phyloP scores from a whole-genome alignment of 2,329 filamentous ascomycete genomes.

The Aspergillus pseudoterreus region DNA sequence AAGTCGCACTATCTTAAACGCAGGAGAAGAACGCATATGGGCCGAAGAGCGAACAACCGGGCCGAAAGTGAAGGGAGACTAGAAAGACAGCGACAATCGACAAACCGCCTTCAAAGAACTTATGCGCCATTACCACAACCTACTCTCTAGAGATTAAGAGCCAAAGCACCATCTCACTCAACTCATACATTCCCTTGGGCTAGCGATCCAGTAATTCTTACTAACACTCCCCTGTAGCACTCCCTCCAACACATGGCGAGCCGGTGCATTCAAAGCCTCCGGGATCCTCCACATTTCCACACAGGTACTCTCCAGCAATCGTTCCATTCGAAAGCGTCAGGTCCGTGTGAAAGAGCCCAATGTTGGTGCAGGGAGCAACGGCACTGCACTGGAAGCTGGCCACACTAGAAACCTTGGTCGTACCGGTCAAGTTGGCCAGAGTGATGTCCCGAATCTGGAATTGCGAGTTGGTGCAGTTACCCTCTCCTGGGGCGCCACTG shows the following conservation, averaged over 20 bases:
- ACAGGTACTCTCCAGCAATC: conserved; percentile 18
- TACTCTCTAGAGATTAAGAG: no score
- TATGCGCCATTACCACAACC: no score
- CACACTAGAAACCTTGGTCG: conserved; percentile 14
- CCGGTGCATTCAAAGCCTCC: conserved; percentile 26
- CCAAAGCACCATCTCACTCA: no score
- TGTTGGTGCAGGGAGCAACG: conserved; percentile 23
- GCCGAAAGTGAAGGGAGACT: no score
- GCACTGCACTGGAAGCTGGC: conserved; percentile 31
- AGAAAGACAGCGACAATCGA: no score
- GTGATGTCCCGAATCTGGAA: conserved; percentile 39
- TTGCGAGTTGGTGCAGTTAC: conserved; percentile 38
- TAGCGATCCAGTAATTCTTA: no score
- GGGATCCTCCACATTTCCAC: conserved; percentile 21
- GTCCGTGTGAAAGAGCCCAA: conserved; percentile 17
- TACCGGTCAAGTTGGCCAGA: conserved; percentile 17
- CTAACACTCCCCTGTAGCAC: conserved; percentile 33
- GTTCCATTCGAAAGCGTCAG: conserved; percentile 19
- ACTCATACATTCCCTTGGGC: no score
- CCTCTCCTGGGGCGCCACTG: conserved; percentile 24
- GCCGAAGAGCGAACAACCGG: no score
- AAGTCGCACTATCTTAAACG: no score
- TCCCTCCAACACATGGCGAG: conserved; percentile 13
- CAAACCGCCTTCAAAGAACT: no score
- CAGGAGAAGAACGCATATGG: no score